Percentiles rank a stretch among this genome's conserved stretches.
phyloP scores from a whole-genome alignment of 169 alveolate species.

The Eimeria acervulina region DNA sequence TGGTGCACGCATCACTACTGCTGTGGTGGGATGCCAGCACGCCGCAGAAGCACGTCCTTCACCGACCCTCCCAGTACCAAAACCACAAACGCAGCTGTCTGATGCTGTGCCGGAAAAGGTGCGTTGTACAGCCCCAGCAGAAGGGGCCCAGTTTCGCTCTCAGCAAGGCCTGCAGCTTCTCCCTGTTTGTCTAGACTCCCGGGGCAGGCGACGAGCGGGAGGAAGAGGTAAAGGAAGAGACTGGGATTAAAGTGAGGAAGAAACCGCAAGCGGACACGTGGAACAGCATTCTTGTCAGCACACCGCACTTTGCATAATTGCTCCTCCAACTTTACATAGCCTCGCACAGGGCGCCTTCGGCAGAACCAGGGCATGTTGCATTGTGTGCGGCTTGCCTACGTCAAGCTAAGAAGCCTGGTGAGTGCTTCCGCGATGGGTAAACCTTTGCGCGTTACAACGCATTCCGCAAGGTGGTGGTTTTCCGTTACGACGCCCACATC shows the following conservation, averaged over 20 bases:
- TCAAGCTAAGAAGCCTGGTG: not conserved
- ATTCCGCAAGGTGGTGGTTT: not conserved
- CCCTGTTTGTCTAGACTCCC: not conserved
- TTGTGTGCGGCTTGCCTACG: not conserved
- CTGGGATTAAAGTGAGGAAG: not conserved
- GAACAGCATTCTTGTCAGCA: not conserved
- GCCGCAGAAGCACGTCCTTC: not conserved
- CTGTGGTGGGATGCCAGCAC: not conserved
- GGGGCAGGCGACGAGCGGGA: not conserved
- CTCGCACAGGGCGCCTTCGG: not conserved
- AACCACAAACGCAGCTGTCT: not conserved
- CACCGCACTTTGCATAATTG: not conserved
- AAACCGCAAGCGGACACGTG: not conserved
- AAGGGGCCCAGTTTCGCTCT: not conserved
- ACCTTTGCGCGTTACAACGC: not conserved
- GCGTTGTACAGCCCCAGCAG: not conserved
- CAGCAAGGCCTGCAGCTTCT: not conserved
- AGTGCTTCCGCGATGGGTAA: not conserved
- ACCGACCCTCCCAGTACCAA: not conserved
- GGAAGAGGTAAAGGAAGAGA: not conserved
- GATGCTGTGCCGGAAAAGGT: not conserved
- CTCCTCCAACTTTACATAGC: not conserved
- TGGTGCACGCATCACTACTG: not conserved
- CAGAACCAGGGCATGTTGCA: not conserved
- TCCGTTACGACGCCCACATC: slow-evolving; percentile 79